These are phyloP conservation scores for Haplosporangium sp. DNA, from an alignment of 371 early-diverging fungal species.

Conservation along the genomic window DNA sequence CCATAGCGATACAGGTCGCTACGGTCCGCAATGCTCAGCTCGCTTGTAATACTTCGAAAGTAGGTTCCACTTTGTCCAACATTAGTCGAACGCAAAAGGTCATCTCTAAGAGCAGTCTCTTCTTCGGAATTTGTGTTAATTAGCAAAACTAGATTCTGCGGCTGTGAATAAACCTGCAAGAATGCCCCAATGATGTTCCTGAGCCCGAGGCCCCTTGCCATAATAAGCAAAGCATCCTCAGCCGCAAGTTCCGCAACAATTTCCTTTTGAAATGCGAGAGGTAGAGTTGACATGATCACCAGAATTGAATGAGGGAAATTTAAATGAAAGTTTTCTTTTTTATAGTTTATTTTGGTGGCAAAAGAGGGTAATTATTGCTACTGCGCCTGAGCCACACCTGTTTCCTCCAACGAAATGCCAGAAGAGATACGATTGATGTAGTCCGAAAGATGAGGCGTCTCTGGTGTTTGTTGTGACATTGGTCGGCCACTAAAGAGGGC, in stretches of 20 bases:
- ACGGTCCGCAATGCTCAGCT: conserved; percentile 59
- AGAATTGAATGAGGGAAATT: not conserved
- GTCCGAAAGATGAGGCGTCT: conserved; percentile 38
- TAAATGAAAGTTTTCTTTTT: not conserved
- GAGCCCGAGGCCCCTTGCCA: conserved; percentile 87
- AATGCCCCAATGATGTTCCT: conserved; percentile 74
- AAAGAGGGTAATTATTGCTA: conserved; percentile 10
- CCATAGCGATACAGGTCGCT: conserved; percentile 83
- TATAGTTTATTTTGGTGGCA: conserved; percentile 30
- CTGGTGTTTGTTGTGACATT: conserved; percentile 53
- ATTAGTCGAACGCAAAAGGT: conserved; percentile 57
- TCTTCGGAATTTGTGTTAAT: conserved; percentile 81
- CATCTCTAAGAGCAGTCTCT: conserved; percentile 68
- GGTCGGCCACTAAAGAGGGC: conserved; percentile 53
- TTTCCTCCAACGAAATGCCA: conserved; percentile 19
- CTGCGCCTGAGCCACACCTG: not conserved
- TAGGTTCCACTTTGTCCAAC: conserved; percentile 60
- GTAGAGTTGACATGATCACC: conserved; percentile 30
- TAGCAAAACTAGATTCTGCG: conserved; percentile 83
- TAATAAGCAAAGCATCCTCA: conserved; percentile 87
- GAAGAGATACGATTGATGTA: conserved; percentile 49
- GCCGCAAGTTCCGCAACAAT: conserved; percentile 76
- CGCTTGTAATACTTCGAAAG: conserved; percentile 52
- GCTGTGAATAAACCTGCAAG: conserved; percentile 77
- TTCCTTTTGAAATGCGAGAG: conserved; percentile 76